Evolutionary conservation across 2,329 filamentous ascomycete genomes (phyloP).

Genomic region (Achaetomium macrosporum): DNA sequence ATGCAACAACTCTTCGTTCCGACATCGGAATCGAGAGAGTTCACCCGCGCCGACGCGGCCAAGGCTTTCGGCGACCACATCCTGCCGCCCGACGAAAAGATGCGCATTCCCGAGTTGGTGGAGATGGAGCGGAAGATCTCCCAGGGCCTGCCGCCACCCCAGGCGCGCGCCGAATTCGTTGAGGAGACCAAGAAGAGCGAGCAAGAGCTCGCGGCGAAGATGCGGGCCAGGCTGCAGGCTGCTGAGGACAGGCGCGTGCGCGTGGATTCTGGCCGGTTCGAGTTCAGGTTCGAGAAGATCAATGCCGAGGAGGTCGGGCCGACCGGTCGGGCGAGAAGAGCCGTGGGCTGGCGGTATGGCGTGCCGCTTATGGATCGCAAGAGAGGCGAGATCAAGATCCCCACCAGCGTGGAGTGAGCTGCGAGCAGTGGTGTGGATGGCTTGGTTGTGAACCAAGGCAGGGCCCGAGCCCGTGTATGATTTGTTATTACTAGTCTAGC

Average conservation of each 20-base stretch:
- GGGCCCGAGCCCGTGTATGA: slow-evolving; percentile 2
- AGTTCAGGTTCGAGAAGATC: slow-evolving; percentile 58
- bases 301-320: slow-evolving; percentile 52
- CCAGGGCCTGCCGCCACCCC: slow-evolving; percentile 31
- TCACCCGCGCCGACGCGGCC: slow-evolving; percentile 60
- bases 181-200: slow-evolving; percentile 37
- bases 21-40: slow-evolving; percentile 56
- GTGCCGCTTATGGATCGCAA: slow-evolving; percentile 57
- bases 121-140: slow-evolving; percentile 45
- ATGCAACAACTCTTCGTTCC: slow-evolving; percentile 61
- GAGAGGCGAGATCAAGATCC: slow-evolving; percentile 62
- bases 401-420: slow-evolving; percentile 51
- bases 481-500: slow-evolving; percentile 13
- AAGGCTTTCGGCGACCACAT: slow-evolving; percentile 56
- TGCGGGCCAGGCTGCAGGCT: slow-evolving; percentile 30
- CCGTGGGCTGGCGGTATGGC: slow-evolving; percentile 59
- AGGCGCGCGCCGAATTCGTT: slow-evolving; percentile 38
- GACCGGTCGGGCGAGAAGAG: slow-evolving; percentile 45
- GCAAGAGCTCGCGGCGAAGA: slow-evolving; percentile 33
- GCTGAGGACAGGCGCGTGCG: slow-evolving; percentile 39
- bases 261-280: slow-evolving; percentile 48
- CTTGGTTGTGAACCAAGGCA: neutral
- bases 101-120: slow-evolving; percentile 58
- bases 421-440: neutral
- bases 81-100: slow-evolving; percentile 54